Base-by-base conservation (phyloP, 495 filamentous ascomycete genomes). In the Podospora australis region DNA sequence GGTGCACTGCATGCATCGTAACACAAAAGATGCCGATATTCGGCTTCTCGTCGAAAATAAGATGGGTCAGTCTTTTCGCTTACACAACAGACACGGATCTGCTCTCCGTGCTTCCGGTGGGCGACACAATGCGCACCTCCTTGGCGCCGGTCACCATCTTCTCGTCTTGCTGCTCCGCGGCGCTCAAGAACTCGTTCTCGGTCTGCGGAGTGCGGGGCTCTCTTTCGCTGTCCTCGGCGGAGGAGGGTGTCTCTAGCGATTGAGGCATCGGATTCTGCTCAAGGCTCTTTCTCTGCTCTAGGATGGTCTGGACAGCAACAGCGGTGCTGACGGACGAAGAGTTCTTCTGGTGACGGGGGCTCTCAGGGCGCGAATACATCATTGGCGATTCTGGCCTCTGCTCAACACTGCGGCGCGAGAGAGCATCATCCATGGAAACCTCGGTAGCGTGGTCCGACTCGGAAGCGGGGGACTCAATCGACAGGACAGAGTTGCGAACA, bases 321-420 rank as follows among this genome's bases (percentile, higher is more conserved):
- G 60, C 45, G 22, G 60, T 65, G 49, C 50, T 57, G n/a, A 63
- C 55, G 0, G 62, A 65, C 1, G 64, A 63, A 2, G 64, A 54
- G 39, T 65, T 59, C 46, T 60, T 66, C 6, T 44, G 48, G 44
- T 67, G 57, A 10, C 54, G 36, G 0, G 53, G 53, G 44, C 48
- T 55, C 22, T 40, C 34, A 28, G 52, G 46, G 16, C 41, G 29
- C 6, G 34, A 16, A 25, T 7, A 45, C 19, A 2, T 11, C 9
- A 29, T 30, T 35, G 3, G 22, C 2, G 3, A 5, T 6, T 26
- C 23, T 13, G 25, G 48, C 26, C 10, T 32, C 35, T 4, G 54
- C 46, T 9, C 40, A 2, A n/a, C 4, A 28, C 20, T n/a, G 7
- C 22, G 25, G 13, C 48, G 47, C 14, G 38, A 24, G 11, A 53